phyloP scores from a whole-genome alignment of 441 rosid genomes.

The Corymbia citriodora region DNA sequence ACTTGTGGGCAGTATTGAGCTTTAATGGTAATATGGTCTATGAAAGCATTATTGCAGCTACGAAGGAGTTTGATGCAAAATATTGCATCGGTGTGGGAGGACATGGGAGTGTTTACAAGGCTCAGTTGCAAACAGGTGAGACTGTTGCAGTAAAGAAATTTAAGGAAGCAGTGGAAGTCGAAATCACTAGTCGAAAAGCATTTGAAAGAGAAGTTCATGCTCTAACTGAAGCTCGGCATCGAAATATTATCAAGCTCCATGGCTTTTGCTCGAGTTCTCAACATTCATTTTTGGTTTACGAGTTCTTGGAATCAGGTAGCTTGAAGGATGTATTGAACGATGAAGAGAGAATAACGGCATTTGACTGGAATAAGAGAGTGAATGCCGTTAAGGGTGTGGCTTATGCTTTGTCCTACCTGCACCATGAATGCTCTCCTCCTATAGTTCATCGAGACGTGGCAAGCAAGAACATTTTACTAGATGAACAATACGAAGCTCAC shows the following conservation, averaged over 20 bases:
- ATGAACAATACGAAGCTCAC: background rate
- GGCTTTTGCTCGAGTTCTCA: background rate
- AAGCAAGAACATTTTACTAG: background rate
- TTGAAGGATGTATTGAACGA: background rate
- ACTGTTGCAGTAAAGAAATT: background rate
- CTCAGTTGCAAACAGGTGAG: background rate
- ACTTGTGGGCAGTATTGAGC: background rate
- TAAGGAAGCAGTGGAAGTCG: rapidly evolving
- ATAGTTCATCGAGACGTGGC: background rate
- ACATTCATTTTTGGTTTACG: background rate
- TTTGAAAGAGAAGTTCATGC: background rate
- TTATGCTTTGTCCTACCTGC: background rate
- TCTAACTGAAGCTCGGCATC: background rate
- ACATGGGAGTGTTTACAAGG: background rate
- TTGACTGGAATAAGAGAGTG: background rate
- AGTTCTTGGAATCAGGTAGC: background rate
- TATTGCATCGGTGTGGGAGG: background rate
- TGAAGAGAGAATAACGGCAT: rapidly evolving
- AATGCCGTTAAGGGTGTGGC: background rate
- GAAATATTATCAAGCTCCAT: background rate
- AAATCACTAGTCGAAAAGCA: background rate
- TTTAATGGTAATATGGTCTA: background rate
- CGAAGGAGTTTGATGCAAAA: background rate
- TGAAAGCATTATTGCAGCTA: background rate
- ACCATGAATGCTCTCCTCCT: background rate